Evolutionary conservation across 306 rosid genomes (phyloP).

Genomic region (Rosa persica): DNA sequence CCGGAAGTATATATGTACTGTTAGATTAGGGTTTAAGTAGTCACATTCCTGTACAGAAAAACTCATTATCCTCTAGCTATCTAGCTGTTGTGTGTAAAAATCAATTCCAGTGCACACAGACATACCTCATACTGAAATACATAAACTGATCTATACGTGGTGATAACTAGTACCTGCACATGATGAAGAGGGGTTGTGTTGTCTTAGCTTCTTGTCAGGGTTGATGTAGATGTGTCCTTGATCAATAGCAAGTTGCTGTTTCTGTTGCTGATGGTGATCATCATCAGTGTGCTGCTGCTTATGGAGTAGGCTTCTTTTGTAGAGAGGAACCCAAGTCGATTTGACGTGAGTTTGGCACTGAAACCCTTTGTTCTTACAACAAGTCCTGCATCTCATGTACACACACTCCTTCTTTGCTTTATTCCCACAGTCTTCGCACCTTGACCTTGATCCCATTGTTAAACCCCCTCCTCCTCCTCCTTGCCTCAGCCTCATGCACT

Average conservation of each 20-base stretch:
- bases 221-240: constrained; percentile 25
- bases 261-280: constrained; percentile 3
- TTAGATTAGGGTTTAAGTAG: background rate
- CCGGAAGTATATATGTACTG: background rate
- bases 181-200: background rate
- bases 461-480: constrained; percentile 16
- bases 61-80: background rate
- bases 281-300: background rate
- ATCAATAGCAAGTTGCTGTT: constrained; percentile 6
- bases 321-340: constrained; percentile 69
- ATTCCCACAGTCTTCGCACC: constrained; percentile 77
- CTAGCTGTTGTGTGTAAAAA: background rate
- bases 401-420: constrained; percentile 67
- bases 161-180: background rate
- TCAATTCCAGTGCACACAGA: background rate
- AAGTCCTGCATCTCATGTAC: constrained; percentile 63
- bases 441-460: constrained; percentile 21
- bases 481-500: constrained; percentile 10
- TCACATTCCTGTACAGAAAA: background rate
- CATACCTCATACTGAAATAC: background rate
- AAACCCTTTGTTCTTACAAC: constrained; percentile 67
- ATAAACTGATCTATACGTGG: background rate
- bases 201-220: constrained; percentile 33
- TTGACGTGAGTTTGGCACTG: constrained; percentile 61
- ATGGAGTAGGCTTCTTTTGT: constrained; percentile 39